phyloP scores from a whole-genome alignment of 2,329 filamentous ascomycete species.

The Lachnellula subtilissima region DNA sequence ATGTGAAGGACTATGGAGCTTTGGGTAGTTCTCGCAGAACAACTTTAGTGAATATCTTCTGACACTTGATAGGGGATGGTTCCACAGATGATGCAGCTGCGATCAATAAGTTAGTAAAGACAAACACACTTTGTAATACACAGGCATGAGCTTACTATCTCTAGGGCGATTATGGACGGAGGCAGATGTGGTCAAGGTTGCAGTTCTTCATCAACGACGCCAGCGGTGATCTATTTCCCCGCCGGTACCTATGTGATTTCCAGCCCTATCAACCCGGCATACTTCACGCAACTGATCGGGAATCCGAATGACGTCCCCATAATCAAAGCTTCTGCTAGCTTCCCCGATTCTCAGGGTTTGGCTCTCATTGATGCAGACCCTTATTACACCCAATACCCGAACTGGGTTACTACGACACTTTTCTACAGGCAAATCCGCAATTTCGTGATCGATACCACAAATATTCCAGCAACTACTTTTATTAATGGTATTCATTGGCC shows the following conservation, averaged over 20 bases:
- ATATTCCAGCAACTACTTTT: constrained; percentile 19
- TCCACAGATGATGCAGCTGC: constrained; percentile 76
- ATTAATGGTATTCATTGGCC: constrained; percentile 48
- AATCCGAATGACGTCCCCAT: constrained; percentile 50
- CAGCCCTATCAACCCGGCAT: constrained; percentile 20
- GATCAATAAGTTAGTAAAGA: constrained; percentile 58
- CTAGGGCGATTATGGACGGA: neutral
- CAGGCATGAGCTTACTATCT: neutral
- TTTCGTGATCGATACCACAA: constrained; percentile 54
- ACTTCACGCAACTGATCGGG: constrained; percentile 27
- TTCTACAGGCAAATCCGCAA: constrained; percentile 64
- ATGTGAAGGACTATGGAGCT: constrained; percentile 20
- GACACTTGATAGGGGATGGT: constrained; percentile 37
- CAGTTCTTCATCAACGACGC: constrained; percentile 44
- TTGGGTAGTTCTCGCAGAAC: constrained; percentile 3
- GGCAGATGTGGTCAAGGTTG: constrained; percentile 19
- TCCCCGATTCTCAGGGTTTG: constrained; percentile 58
- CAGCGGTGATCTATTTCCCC: constrained; percentile 31
- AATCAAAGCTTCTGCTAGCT: constrained; percentile 65
- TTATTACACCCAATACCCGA: constrained; percentile 63
- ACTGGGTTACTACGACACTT: constrained; percentile 68
- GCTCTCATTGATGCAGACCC: constrained; percentile 83
- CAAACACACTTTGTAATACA: constrained; percentile 15
- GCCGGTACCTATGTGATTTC: constrained; percentile 27
- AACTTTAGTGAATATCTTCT: neutral